Conservation (phyloP, 345 rosid genomes). For the Cardamine occulta region DNA sequence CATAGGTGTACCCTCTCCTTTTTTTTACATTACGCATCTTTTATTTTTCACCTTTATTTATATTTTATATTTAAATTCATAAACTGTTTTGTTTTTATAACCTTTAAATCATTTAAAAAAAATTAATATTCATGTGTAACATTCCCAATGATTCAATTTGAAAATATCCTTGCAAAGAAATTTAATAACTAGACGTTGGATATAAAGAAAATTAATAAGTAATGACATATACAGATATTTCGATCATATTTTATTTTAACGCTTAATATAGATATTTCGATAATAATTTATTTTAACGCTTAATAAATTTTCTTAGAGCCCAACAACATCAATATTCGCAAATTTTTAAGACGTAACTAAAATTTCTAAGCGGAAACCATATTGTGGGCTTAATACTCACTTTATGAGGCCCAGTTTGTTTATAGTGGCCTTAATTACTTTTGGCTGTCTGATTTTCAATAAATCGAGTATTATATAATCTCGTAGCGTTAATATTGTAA, state of each 20-base stretch:
- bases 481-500: too few relatives aligned
- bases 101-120: too few relatives aligned
- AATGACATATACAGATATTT: neutral
- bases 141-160: neutral
- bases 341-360: too few relatives aligned
- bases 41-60: neutral
- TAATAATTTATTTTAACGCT: neutral
- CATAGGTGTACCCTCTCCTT: neutral
- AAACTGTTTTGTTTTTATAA: neutral
- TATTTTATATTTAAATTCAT: neutral
- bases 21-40: constrained; percentile 14
- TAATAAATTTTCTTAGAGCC: neutral
- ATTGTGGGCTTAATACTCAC: neutral
- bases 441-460: neutral
- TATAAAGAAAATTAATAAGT: too few relatives aligned
- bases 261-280: neutral
- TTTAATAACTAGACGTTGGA: too few relatives aligned
- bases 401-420: neutral
- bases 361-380: neutral
- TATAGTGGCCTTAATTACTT: too few relatives aligned
- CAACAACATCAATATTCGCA: neutral
- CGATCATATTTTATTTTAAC: too few relatives aligned
- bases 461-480: too few relatives aligned
- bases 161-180: too few relatives aligned
- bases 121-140: too few relatives aligned